Conservation (phyloP, 2,329 filamentous ascomycete species). For the Teratosphaeria zuluensis region DNA sequence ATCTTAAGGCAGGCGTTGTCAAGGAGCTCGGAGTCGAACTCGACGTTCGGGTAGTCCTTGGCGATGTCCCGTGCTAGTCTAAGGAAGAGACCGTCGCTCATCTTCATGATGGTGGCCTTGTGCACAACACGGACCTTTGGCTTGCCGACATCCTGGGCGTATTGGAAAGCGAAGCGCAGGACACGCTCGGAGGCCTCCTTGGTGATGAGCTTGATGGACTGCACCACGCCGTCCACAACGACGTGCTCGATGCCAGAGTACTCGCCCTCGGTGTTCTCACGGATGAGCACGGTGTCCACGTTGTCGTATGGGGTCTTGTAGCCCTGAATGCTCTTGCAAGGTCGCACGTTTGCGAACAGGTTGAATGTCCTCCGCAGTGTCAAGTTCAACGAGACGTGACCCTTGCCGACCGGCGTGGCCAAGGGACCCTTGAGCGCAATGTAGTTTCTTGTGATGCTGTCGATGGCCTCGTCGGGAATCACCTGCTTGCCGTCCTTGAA, state of each 20-base stretch:
- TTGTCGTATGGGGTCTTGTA: conserved; percentile 30
- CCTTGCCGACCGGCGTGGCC: conserved; percentile 96
- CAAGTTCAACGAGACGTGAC: conserved; percentile 96
- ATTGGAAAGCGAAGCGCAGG: conserved; percentile 68
- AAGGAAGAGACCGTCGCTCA: conserved; percentile 60
- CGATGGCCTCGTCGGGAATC: conserved; percentile 86
- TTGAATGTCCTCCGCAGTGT: conserved; percentile 99
- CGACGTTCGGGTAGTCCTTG: conserved; percentile 91
- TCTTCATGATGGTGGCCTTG: conserved; percentile 99
- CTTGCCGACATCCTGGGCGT: conserved; percentile 69
- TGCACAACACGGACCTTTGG: conserved; percentile 96
- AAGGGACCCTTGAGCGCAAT: conserved; percentile 97
- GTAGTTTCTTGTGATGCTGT: conserved; percentile 89
- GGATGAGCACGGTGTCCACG: conserved; percentile 96
- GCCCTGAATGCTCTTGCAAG: conserved; percentile 63
- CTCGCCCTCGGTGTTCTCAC: conserved; percentile 99
- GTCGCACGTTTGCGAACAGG: conserved; percentile 97
- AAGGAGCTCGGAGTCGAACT: conserved; percentile 95
- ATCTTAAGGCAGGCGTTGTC: conserved; percentile 99
- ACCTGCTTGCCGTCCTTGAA: conserved; percentile 92
- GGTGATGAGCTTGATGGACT: conserved; percentile 64
- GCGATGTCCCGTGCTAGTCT: conserved; percentile 45
- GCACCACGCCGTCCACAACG: conserved; percentile 93
- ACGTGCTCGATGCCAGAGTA: conserved; percentile 99
- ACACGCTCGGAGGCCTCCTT: conserved; percentile 63